Evolutionary conservation across 1,139 yeast species (phyloP), one percentile per base, ranked within the genome.

Genomic region (Kodamaea anthophila): DNA sequence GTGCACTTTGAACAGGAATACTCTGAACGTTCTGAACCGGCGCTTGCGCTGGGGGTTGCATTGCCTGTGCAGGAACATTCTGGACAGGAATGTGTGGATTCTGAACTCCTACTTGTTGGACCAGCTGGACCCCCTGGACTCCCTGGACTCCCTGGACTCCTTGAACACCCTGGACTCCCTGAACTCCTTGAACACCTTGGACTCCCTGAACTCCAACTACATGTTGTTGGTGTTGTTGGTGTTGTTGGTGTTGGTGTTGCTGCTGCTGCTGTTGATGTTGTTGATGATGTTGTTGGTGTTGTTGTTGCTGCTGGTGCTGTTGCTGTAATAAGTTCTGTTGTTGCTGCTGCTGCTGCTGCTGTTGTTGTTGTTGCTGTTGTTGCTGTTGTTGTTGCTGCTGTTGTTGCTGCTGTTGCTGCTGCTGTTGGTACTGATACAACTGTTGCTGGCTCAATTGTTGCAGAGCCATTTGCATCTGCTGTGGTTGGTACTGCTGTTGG

Each of bases 401-500:
- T 20, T 24, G 40, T 30, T 40, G 37, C 10, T 26, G 31, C 24
- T 30, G 41, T 12, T 16, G 29, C 18, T 18, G 30, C 10, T 30
- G 36, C 8, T 32, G 30, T n/a, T 23, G 35, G 18, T 24, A 38
- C 12, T 29, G 29, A 13, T 24, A 31, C 15, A 27, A 36, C 23
- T 33, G 38, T 14, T 30, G 36, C 13, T 34, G 40, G n/a, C 13
- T 29, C 29, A 25, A 36, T 26, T 33, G 32, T 24, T 36, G 31
- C 28, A 23, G 34, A 26, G 34, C 34, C 12, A 12, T 14, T 13
- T 24, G 26, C 22, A 34, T 29, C 31, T 18, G 30, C 29, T 38
- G 37, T 30, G 31, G 26, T 21, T 32, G 43, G 18, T 37, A 41
- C 18, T 28, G 27, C 13, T 29, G 36, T 26, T 30, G 41, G 23